A percentile compares a stretch with the other conserved stretches of the same genome.
phyloP scores from a whole-genome alignment of 305 asterid genomes.

The Plantago coronopus region DNA sequence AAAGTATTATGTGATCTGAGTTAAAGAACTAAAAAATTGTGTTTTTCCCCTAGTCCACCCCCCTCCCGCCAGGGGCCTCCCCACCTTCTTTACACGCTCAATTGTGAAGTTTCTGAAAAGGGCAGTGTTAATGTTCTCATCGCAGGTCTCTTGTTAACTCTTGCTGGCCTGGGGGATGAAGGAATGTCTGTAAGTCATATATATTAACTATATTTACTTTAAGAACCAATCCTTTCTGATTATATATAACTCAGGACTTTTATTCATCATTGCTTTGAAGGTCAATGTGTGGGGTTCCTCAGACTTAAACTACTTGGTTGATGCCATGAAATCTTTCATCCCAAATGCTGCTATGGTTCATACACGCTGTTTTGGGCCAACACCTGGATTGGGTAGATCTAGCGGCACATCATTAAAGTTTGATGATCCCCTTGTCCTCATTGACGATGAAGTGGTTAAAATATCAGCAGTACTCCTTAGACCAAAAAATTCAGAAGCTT shows the following conservation, averaged over 20 bases:
- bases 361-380: conserved; percentile 70
- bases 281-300: conserved; percentile 93
- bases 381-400: conserved; percentile 37
- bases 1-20: too few species aligned
- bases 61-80: too few species aligned
- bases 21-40: too few species aligned
- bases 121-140: conserved; percentile 4
- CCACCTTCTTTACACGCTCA: too few species aligned
- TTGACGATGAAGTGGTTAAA: conserved; percentile 80
- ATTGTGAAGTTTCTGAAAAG: too few species aligned
- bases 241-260: conserved; percentile 10
- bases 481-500: conserved; percentile 40
- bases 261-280: conserved; percentile 34
- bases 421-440: conserved; percentile 54
- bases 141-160: conserved; percentile 81
- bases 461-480: conserved; percentile 71
- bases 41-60: too few species aligned
- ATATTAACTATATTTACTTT: too few species aligned
- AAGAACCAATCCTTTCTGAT: too few species aligned
- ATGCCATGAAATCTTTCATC: conserved; percentile 83
- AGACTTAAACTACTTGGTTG: conserved; percentile 70
- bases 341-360: conserved; percentile 86
- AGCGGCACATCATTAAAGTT: conserved; percentile 23
- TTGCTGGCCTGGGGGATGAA: conserved; percentile 82
- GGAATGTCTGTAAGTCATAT: conserved; percentile 68